Conservation (phyloP, 2,329 filamentous ascomycete genomes). For the Penicillium sp. region DNA sequence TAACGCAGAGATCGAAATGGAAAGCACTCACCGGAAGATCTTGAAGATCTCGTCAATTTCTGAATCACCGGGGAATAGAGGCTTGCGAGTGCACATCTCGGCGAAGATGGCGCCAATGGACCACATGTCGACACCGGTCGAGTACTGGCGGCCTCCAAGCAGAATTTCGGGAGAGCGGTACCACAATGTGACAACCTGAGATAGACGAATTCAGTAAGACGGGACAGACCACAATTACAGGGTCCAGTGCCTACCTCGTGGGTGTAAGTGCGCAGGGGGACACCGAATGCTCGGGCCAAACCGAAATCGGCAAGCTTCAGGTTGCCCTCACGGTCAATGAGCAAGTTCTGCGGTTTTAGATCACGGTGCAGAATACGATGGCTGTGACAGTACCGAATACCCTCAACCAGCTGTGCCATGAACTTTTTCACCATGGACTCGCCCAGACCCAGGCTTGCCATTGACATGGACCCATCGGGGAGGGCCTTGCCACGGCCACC, state of each 20-base stretch:
- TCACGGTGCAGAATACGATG: constrained; percentile 84
- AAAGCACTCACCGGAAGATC: constrained; percentile 68
- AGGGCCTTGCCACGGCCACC: constrained; percentile 80
- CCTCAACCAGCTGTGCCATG: constrained; percentile 81
- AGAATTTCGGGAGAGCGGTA: constrained; percentile 88
- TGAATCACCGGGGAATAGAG: constrained; percentile 85
- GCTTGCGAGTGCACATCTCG: constrained; percentile 92
- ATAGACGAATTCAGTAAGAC: constrained; percentile 8
- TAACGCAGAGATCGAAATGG: not conserved
- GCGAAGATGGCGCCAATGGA: constrained; percentile 91
- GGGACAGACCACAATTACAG: not conserved
- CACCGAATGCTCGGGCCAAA: constrained; percentile 82
- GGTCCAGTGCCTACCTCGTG: constrained; percentile 59
- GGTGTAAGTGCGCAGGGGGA: constrained; percentile 85
- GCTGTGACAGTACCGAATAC: constrained; percentile 81
- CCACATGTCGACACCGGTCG: constrained; percentile 95
- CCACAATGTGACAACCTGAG: constrained; percentile 81
- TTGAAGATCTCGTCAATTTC: constrained; percentile 95
- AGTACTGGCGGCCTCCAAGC: constrained; percentile 85
- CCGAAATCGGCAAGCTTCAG: constrained; percentile 89
- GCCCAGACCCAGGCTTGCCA: constrained; percentile 66
- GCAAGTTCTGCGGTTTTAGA: constrained; percentile 83
- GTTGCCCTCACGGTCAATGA: constrained; percentile 82
- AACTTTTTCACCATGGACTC: constrained; percentile 86
- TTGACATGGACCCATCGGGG: constrained; percentile 66